Percentiles rank a stretch among this genome's conserved stretches.
Evolutionary conservation across 2,329 filamentous ascomycete species (phyloP).

Genomic region (Colletotrichum costaricense): DNA sequence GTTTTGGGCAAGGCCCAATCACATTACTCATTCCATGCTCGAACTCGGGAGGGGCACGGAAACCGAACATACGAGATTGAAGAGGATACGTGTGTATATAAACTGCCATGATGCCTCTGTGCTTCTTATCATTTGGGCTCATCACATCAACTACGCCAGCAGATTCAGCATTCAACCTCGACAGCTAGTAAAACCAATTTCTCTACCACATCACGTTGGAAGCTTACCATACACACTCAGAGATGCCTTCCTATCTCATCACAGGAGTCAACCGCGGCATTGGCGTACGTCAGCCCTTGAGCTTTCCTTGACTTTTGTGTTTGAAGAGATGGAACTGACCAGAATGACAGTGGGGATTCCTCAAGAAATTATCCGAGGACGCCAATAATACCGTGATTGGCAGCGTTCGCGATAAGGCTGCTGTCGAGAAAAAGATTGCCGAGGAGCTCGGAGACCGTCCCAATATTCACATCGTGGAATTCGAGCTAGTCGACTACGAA

Average conservation of each 20-base stretch:
- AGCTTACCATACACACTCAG: too few species aligned
- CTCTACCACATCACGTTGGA: too few species aligned
- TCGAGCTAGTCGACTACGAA: conserved; percentile 53
- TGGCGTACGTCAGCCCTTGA: background rate
- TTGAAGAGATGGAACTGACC: background rate
- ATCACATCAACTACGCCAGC: background rate
- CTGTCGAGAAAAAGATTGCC: conserved; percentile 55
- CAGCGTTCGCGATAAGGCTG: conserved; percentile 57
- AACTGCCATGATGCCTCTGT: background rate
- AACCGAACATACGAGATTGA: background rate
- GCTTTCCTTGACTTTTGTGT: too few species aligned
- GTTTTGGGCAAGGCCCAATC: background rate
- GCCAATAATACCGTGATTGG: conserved; percentile 57
- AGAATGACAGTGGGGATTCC: background rate
- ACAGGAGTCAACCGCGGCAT: conserved; percentile 14
- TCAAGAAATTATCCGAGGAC: conserved; percentile 50
- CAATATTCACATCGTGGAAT: conserved; percentile 55
- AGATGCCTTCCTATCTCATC: conserved; percentile 12
- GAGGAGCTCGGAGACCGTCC: conserved; percentile 49
- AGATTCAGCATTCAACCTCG: too few species aligned
- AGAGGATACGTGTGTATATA: background rate
- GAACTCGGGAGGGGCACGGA: background rate
- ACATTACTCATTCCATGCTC: background rate
- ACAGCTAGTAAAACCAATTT: too few species aligned
- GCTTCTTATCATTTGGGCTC: background rate